phyloP scores from a whole-genome alignment of 139 green algal species.

The Ostreobium quekettii region DNA sequence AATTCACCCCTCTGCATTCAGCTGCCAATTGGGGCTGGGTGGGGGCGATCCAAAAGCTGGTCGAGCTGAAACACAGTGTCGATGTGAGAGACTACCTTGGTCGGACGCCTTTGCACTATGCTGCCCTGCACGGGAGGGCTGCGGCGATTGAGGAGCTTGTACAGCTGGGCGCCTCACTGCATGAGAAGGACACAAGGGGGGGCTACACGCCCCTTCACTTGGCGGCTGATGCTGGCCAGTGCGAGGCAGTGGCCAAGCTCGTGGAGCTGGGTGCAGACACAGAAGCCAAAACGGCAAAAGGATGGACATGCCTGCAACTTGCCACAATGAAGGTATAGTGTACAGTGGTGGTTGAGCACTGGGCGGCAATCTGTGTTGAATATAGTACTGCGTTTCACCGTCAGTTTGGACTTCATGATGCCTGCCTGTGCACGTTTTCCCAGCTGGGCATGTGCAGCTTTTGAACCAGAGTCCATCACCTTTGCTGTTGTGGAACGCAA shows the following conservation, averaged over 20 bases:
- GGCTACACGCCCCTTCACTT: slow-evolving; percentile 48
- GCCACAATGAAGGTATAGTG: slow-evolving; percentile 46
- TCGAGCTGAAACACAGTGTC: slow-evolving; percentile 32
- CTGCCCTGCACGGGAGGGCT: slow-evolving; percentile 41
- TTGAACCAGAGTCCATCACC: too few relatives aligned
- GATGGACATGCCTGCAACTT: slow-evolving; percentile 37
- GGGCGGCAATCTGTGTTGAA: too few relatives aligned
- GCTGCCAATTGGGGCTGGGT: slow-evolving; percentile 46
- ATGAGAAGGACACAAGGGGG: slow-evolving; percentile 26
- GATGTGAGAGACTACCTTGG: slow-evolving; percentile 42
- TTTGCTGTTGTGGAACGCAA: too few relatives aligned
- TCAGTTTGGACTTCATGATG: too few relatives aligned
- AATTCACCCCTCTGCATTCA: slow-evolving; percentile 50
- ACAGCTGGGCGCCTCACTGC: slow-evolving; percentile 29
- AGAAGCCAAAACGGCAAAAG: slow-evolving; percentile 31
- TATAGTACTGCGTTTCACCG: too few relatives aligned
- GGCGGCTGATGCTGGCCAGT: slow-evolving; percentile 48
- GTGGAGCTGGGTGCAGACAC: slow-evolving; percentile 30
- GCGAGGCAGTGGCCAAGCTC: slow-evolving; percentile 31
- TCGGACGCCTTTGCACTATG: slow-evolving; percentile 51
- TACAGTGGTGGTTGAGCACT: neutral
- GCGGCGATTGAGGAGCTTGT: slow-evolving; percentile 37
- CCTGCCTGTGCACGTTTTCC: too few relatives aligned
- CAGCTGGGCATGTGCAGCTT: too few relatives aligned
- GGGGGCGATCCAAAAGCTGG: slow-evolving; percentile 33